Percentiles rank a stretch among this genome's conserved stretches.
Conservation (phyloP, 768 basidiomycete genomes). For the Lactarius quietus region DNA sequence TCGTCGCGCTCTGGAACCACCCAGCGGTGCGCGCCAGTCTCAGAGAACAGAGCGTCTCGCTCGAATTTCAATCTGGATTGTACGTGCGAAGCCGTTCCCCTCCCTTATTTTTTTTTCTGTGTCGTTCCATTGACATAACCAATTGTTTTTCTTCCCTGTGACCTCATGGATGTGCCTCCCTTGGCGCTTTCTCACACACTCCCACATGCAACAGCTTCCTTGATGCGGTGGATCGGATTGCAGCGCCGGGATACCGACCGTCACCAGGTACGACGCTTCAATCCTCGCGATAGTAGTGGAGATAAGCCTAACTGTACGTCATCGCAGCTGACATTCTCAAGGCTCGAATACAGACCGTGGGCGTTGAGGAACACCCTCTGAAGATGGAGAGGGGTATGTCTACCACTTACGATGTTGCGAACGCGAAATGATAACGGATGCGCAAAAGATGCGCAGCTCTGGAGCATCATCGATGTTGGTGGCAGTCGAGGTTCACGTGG, state of each 20-base stretch:
- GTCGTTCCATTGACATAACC: neutral
- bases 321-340: constrained; percentile 56
- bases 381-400: constrained; percentile 42
- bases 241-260: constrained; percentile 49
- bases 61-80: constrained; percentile 62
- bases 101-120: neutral
- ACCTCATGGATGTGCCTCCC: neutral
- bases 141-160: neutral
- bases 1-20: constrained; percentile 52
- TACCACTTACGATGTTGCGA: constrained; percentile 18
- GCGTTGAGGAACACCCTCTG: constrained; percentile 61
- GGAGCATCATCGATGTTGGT: constrained; percentile 68
- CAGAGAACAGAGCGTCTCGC: constrained; percentile 40
- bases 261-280: constrained; percentile 40
- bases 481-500: constrained; percentile 56
- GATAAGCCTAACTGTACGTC: neutral
- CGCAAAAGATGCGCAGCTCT: constrained; percentile 39
- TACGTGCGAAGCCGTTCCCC: constrained; percentile 35
- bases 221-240: constrained; percentile 50
- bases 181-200: neutral
- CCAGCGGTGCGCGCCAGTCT: constrained; percentile 43
- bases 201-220: constrained; percentile 46
- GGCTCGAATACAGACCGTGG: constrained; percentile 59
- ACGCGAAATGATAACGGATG: neutral
- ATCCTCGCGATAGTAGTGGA: neutral